Base-by-base conservation (phyloP, 2,329 filamentous ascomycete species). In the Metarhizium sp. region DNA sequence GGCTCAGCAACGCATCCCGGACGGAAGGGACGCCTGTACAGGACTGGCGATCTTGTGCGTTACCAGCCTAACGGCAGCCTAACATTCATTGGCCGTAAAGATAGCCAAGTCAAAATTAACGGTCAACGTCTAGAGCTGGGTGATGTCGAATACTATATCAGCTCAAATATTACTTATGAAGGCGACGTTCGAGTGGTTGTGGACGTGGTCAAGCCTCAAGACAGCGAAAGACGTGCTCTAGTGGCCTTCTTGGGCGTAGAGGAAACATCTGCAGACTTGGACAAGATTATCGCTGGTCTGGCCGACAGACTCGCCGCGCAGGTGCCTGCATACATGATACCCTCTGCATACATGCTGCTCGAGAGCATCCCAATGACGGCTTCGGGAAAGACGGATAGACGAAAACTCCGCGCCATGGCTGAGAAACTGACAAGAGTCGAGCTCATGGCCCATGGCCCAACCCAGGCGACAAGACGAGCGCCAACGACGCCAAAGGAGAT, bases 1-100 rank as follows among this genome's bases (percentile, higher is more conserved):
- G 38, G 38, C 38, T 73, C 58, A 2, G 72, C 63, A 69, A 8
- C 40, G 16, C 29, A 25, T 34, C 20, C 16, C 6, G 25, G 8
- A n/a, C 14, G 3, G 6, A 11, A 11, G 3, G 50, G 60, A 4
- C 64, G 64, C 2, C 57, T 63, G 11, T 63, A 66, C 43, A 54
- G 57, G 40, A 64, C 63, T 4, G 59, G 60, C n/a, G 60, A 61
- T 46, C 47, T 61, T 7, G 55, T 52, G 18, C 46, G 20, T 32
- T 25, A 49, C 16, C 16, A 18, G 13, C 30, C 20, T 20, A 56
- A 59, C 25, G 59, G 59, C 2, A 47, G 45, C 25, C 38, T 61
- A 2, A 36, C 54, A 4, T 62, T 60, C 38, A 30, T 59, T 25
- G 59, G 61, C 6, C 59, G 59, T 16, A 61, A 59, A 49, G 59